Evolutionary conservation across 306 rosid species (phyloP).

Genomic region (Dryas alaskensis): DNA sequence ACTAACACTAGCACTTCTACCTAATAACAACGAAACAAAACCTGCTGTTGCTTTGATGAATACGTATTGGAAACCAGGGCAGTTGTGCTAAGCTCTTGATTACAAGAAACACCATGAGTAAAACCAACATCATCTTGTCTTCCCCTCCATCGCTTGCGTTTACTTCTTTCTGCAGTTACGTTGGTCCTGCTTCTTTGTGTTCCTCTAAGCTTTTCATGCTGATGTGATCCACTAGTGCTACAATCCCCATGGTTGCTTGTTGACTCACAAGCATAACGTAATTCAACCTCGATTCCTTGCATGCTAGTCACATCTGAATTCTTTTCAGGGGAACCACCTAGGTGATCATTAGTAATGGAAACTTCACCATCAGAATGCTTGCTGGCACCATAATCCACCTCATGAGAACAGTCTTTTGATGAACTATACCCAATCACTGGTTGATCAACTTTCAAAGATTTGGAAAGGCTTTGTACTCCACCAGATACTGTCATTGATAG

Average conservation of each 20-base stretch:
- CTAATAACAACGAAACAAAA: constrained; percentile 27
- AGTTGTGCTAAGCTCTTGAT: constrained; percentile 53
- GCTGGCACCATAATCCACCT: constrained; percentile 54
- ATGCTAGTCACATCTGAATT: constrained; percentile 66
- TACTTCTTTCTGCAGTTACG: constrained; percentile 73
- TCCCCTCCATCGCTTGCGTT: constrained; percentile 96
- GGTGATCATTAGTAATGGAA: constrained; percentile 56
- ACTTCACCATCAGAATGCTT: constrained; percentile 83
- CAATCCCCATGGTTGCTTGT: constrained; percentile 71
- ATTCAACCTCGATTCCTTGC: constrained; percentile 60
- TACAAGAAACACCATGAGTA: constrained; percentile 41
- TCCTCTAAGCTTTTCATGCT: constrained; percentile 49
- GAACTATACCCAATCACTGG: constrained; percentile 46
- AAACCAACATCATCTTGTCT: constrained; percentile 62
- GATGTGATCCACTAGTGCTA: constrained; percentile 88
- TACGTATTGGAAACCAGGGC: constrained; percentile 28
- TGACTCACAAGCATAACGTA: constrained; percentile 63
- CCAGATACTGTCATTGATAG: constrained; percentile 36
- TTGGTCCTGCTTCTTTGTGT: constrained; percentile 54
- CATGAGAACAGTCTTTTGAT: constrained; percentile 64
- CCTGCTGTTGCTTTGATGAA: constrained; percentile 67
- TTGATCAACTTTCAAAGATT: constrained; percentile 51
- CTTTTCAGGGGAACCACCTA: constrained; percentile 72
- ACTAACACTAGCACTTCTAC: background rate
- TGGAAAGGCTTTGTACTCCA: constrained; percentile 49